Percentiles rank a stretch among this genome's conserved stretches.
These are phyloP conservation scores for Cladobotryum protrusum DNA, from an alignment of 2,329 filamentous ascomycete species.

Conservation along the genomic window DNA sequence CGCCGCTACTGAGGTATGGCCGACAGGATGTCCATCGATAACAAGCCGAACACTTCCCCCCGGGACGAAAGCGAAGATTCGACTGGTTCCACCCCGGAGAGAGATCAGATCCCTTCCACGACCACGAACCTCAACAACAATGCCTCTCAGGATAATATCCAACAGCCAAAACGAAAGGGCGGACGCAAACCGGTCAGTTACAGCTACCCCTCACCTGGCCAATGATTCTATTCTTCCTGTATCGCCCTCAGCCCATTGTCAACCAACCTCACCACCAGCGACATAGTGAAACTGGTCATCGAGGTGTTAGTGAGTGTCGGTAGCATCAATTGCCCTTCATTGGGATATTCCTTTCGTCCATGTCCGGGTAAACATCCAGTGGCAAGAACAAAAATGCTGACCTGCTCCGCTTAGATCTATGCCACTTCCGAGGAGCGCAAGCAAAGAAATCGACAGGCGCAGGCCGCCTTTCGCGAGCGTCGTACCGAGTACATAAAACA, in stretches of 20 bases:
- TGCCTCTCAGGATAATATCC: slow-evolving; percentile 41
- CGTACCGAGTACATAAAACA: slow-evolving; percentile 99
- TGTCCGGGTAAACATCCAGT: not conserved
- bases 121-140: slow-evolving; percentile 25
- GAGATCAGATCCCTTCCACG: slow-evolving; percentile 37
- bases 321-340: not conserved
- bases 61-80: slow-evolving; percentile 58
- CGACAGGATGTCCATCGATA: slow-evolving; percentile 61
- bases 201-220: slow-evolving; percentile 4
- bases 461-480: slow-evolving; percentile 93
- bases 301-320: not conserved
- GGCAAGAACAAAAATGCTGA: not conserved
- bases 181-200: slow-evolving; percentile 89
- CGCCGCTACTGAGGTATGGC: slow-evolving; percentile 50
- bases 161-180: slow-evolving; percentile 88
- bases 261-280: not conserved
- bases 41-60: slow-evolving; percentile 29
- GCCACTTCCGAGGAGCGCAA: slow-evolving; percentile 98
- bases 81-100: slow-evolving; percentile 53
- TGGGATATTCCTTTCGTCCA: not conserved
- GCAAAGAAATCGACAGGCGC: slow-evolving; percentile 92
- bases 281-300: not conserved
- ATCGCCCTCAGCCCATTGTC: not conserved
- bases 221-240: not conserved
- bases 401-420: slow-evolving; percentile 67